Conservation (phyloP, 2,329 filamentous ascomycete genomes). For the Ophiostoma angusticollis region DNA sequence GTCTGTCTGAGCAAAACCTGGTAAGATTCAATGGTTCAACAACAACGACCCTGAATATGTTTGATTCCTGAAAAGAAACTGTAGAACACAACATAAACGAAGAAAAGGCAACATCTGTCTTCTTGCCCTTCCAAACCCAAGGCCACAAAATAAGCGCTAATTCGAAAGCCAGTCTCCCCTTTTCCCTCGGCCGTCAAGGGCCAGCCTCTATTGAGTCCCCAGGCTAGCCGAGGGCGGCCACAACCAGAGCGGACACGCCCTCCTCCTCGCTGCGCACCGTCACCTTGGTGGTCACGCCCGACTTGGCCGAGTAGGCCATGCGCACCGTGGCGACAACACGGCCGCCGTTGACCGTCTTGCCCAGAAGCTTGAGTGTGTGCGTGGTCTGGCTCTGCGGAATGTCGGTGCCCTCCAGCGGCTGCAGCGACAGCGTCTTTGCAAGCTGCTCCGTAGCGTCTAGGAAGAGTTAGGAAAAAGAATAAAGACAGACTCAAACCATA, state of each 20-base stretch:
- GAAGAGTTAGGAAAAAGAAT: constrained; percentile 2
- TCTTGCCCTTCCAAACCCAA: no score
- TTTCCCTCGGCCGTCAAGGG: no score
- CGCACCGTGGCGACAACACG: constrained; percentile 75
- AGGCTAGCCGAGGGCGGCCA: constrained; percentile 77
- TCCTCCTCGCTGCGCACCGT: constrained; percentile 86
- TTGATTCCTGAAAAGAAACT: no score
- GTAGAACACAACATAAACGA: no score
- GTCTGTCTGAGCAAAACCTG: no score
- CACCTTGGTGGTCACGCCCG: constrained; percentile 92
- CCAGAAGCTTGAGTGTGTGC: constrained; percentile 89
- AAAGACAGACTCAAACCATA: background rate
- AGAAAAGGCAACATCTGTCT: no score
- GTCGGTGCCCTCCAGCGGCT: constrained; percentile 88
- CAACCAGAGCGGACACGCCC: constrained; percentile 70
- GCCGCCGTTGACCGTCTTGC: constrained; percentile 86
- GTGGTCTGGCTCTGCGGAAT: constrained; percentile 78
- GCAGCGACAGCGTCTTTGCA: constrained; percentile 72
- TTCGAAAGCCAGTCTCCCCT: no score
- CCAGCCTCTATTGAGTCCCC: no score
- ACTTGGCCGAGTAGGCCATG: constrained; percentile 90
- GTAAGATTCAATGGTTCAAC: no score
- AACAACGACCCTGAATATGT: no score
- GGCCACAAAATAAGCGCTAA: no score
- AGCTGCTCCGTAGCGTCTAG: constrained; percentile 86